phyloP scores from a whole-genome alignment of 192 early-diverging fungal species.

The Backusella luteola region DNA sequence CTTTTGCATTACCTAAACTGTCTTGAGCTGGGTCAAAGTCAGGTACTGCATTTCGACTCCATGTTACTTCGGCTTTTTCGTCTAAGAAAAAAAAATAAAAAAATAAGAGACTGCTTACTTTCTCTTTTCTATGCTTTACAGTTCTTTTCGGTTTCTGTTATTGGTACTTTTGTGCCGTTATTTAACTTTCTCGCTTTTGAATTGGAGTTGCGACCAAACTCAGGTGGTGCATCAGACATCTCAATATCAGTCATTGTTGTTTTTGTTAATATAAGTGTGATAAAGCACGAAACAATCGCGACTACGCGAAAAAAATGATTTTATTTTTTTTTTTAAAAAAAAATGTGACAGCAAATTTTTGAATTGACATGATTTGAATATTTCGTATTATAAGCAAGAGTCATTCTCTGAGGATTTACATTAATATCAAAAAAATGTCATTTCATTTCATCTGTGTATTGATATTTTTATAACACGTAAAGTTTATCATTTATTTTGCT shows the following conservation, averaged over 20 bases:
- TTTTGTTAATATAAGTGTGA: constrained; percentile 4
- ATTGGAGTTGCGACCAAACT: not conserved
- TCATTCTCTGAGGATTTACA: too few relatives aligned
- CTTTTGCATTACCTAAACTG: not conserved
- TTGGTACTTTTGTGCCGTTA: not conserved
- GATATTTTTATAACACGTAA: too few relatives aligned
- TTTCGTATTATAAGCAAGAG: too few relatives aligned
- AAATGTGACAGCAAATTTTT: not conserved
- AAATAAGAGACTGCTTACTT: too few relatives aligned
- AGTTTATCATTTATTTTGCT: too few relatives aligned
- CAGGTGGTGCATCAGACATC: not conserved
- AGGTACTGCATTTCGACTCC: not conserved
- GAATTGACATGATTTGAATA: too few relatives aligned
- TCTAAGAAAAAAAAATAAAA: not conserved
- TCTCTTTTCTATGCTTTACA: not conserved
- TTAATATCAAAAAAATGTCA: too few relatives aligned
- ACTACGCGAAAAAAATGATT: not conserved
- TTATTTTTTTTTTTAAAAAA: too few relatives aligned
- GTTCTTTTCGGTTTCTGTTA: not conserved
- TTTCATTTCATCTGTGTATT: too few relatives aligned
- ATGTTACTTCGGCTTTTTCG: not conserved
- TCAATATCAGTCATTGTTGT: constrained; percentile 1
- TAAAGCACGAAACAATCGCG: not conserved
- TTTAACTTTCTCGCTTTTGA: not conserved
- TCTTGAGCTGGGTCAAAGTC: not conserved